Percentiles rank a stretch among this genome's conserved stretches.
phyloP scores from a whole-genome alignment of 1,284 basidiomycete species.

The Pseudozyma sp. region DNA sequence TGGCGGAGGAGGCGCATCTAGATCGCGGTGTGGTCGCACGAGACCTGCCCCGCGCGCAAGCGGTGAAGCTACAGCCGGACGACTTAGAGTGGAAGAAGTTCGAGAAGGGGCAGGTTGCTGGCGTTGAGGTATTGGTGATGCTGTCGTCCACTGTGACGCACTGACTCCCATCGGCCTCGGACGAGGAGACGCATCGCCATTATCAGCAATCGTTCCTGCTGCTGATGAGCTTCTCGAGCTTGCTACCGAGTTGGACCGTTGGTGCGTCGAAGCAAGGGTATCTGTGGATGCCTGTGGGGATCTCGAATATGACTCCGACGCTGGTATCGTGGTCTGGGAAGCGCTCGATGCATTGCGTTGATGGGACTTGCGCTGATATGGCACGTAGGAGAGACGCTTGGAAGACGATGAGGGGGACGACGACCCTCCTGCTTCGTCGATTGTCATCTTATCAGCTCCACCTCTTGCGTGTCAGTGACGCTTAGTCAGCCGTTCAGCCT shows the following conservation, averaged over 20 bases:
- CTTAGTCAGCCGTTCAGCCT: neutral
- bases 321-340: slow-evolving; percentile 11
- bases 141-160: slow-evolving; percentile 4
- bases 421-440: slow-evolving; percentile 15
- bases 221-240: slow-evolving; percentile 4
- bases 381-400: slow-evolving; percentile 45
- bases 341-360: slow-evolving; percentile 25
- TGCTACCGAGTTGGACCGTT: neutral
- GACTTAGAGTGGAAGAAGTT: slow-evolving; percentile 12
- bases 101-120: slow-evolving; percentile 8
- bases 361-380: slow-evolving; percentile 44
- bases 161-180: slow-evolving; percentile 1
- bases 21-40: slow-evolving; percentile 25
- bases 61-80: slow-evolving; percentile 27
- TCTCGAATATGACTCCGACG: neutral
- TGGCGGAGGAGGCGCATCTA: slow-evolving; percentile 43
- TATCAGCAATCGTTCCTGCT: neutral
- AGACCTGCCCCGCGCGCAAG: slow-evolving; percentile 19
- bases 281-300: neutral
- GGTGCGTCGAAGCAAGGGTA: slow-evolving; percentile 5
- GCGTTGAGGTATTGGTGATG: slow-evolving; percentile 13
- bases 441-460: slow-evolving; percentile 7
- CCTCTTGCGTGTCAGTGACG: neutral
- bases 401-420: slow-evolving; percentile 21
- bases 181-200: neutral